Evolutionary conservation across 805 yeast species (phyloP).

Genomic region (Saccharomycopsis sp.): DNA sequence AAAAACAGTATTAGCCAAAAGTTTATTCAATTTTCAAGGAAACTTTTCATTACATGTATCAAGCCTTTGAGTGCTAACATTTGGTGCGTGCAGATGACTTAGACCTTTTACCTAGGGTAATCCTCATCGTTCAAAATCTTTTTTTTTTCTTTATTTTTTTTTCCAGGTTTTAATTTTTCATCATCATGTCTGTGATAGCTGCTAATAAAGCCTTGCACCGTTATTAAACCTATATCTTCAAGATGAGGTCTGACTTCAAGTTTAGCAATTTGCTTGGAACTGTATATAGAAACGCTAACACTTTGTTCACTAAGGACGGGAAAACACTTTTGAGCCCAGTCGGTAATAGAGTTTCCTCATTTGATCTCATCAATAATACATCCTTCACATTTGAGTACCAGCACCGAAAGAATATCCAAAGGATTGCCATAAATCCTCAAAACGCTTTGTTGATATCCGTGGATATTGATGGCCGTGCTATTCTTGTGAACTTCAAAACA

Average conservation of each 20-base stretch:
- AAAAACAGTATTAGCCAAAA: too few species aligned
- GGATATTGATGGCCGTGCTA: constrained; percentile 89
- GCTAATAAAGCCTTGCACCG: too few species aligned
- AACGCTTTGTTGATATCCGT: constrained; percentile 73
- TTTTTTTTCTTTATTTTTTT: too few species aligned
- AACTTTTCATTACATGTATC: too few species aligned
- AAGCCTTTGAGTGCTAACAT: too few species aligned
- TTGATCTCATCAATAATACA: constrained; percentile 74
- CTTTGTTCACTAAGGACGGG: constrained; percentile 81
- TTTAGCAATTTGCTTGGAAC: constrained; percentile 89
- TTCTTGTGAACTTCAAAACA: constrained; percentile 74
- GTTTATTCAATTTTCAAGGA: too few species aligned
- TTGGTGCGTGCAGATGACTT: too few species aligned
- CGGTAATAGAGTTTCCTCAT: constrained; percentile 85
- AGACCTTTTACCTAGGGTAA: too few species aligned
- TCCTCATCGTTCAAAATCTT: too few species aligned
- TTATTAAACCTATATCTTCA: too few species aligned
- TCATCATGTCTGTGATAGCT: too few species aligned
- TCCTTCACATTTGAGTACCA: constrained; percentile 89
- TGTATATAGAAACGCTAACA: constrained; percentile 88
- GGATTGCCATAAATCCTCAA: constrained; percentile 77
- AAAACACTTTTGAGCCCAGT: constrained; percentile 79
- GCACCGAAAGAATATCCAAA: constrained; percentile 73
- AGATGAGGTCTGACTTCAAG: constrained; percentile 81
- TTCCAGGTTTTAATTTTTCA: too few species aligned